Conservation (phyloP, 306 rosid genomes). For the Potentilla sterilis region DNA sequence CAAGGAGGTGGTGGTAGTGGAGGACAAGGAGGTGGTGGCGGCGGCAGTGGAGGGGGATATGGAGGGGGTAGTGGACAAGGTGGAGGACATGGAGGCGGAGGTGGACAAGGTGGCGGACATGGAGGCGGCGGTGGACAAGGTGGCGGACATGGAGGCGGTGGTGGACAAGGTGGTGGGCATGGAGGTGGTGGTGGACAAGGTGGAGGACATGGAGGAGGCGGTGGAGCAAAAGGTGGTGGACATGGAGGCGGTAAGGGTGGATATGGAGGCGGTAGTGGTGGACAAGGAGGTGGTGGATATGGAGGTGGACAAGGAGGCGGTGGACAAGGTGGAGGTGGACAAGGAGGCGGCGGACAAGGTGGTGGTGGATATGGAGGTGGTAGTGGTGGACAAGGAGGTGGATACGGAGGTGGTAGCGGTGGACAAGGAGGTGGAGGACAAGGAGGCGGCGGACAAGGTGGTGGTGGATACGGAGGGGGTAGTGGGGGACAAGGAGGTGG, state of each 20-base stretch:
- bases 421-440: not conserved
- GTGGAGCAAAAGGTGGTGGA: not conserved
- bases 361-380: not conserved
- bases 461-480: not conserved
- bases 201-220: not conserved
- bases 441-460: not conserved
- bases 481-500: not conserved
- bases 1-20: not conserved
- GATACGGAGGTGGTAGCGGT: not conserved
- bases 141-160: not conserved
- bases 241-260: not conserved
- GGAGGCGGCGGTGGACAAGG: not conserved
- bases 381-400: not conserved
- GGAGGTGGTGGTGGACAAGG: not conserved
- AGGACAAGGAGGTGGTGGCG: not conserved
- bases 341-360: not conserved
- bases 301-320: not conserved
- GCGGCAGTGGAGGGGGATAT: not conserved
- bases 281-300: not conserved
- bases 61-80: not conserved
- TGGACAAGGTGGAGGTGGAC: not conserved
- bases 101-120: not conserved
- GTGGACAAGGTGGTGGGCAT: not conserved
- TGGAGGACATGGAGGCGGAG: not conserved
- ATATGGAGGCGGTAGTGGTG: not conserved